Conservation (phyloP, 2,329 filamentous ascomycete genomes). For the Aspergillus felis region DNA sequence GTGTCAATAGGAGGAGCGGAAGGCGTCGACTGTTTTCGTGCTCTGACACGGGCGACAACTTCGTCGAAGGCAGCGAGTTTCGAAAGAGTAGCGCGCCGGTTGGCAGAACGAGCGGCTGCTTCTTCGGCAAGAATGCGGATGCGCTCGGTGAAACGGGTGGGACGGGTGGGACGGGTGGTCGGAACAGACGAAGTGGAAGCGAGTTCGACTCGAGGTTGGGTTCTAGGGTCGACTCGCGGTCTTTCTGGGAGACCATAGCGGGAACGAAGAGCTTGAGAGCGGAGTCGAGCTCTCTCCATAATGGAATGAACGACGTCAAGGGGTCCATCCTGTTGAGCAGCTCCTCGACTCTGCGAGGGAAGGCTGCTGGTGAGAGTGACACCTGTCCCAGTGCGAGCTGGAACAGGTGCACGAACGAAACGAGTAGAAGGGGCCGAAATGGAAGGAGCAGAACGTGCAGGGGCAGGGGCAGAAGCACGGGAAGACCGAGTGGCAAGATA, state of each 20-base stretch:
- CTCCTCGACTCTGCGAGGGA: slow-evolving; percentile 10
- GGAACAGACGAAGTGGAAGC: background rate
- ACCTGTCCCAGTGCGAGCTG: slow-evolving; percentile 1
- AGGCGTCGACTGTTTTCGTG: background rate
- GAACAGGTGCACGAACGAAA: background rate
- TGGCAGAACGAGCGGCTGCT: background rate
- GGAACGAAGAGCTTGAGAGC: background rate
- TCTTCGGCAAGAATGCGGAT: background rate
- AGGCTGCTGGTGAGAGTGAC: background rate
- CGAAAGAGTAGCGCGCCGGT: background rate
- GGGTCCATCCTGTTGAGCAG: slow-evolving; percentile 7
- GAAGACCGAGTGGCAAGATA: slow-evolving; percentile 15
- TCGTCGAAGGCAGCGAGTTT: background rate
- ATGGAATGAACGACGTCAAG: background rate
- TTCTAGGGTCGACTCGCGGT: background rate
- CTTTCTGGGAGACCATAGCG: background rate
- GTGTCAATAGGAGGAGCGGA: background rate
- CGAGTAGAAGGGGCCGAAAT: slow-evolving; percentile 3
- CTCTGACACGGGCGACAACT: background rate
- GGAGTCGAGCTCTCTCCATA: background rate
- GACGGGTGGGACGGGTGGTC: background rate
- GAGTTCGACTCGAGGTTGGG: background rate
- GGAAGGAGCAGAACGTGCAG: slow-evolving; percentile 15
- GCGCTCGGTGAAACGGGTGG: background rate
- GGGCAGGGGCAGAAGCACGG: slow-evolving; percentile 3